Conservation (phyloP, 495 filamentous ascomycete species). For the Margaritispora aquatica region DNA sequence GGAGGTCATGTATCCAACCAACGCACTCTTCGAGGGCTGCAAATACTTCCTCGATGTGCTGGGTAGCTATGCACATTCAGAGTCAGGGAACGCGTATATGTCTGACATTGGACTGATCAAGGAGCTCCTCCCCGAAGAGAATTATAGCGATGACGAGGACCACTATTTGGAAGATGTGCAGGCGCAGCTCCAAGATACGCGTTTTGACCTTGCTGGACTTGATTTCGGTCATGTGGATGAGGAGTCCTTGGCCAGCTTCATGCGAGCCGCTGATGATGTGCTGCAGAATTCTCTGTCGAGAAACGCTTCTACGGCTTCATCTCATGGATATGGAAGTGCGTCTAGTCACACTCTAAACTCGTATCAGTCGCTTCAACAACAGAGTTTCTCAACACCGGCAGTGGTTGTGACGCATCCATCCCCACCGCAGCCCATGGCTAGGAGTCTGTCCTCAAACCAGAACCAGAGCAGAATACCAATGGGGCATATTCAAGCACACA, state of each 20-base stretch:
- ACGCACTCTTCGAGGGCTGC: slow-evolving; percentile 9
- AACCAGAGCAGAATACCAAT: background rate
- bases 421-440: background rate
- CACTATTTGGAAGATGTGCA: background rate
- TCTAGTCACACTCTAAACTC: background rate
- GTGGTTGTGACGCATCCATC: background rate
- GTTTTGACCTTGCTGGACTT: background rate
- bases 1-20: background rate
- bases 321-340: background rate
- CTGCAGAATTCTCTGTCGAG: background rate
- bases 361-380: background rate
- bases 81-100: slow-evolving; percentile 5
- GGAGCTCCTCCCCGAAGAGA: slow-evolving; percentile 16
- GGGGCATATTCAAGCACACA: background rate
- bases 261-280: background rate
- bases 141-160: background rate
- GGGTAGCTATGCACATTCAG: background rate
- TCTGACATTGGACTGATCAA: slow-evolving; percentile 13
- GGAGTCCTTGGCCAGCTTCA: background rate
- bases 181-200: background rate
- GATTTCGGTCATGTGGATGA: background rate
- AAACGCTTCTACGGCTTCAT: background rate
- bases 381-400: background rate
- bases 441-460: background rate
- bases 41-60: slow-evolving; percentile 19